Evolutionary conservation across 192 early-diverging fungal species (phyloP), one percentile per base, ranked within the genome.

Genomic region (Coemansia sp.): DNA sequence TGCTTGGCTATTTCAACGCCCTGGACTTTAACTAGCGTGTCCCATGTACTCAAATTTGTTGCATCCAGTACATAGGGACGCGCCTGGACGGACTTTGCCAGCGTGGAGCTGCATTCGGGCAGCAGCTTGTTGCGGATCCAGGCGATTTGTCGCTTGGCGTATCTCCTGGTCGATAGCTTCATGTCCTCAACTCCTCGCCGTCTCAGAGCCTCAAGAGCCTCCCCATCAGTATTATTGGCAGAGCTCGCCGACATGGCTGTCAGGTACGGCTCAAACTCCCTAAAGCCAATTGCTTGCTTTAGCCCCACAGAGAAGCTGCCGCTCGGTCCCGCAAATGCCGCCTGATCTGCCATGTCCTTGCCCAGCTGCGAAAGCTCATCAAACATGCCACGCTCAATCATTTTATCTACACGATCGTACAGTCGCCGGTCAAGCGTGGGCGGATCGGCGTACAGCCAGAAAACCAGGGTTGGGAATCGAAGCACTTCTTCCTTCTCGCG

Each of bases 361-460:
- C 68, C 62, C 60, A 85, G 45, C 71, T 65, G 36, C 15, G 39
- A 63, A 11, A 86, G 70, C 84, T 86, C 86, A 25, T 67, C 64
- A 64, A 80, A 88, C 76, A 74, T 71, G 42, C 83, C 89, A 60
- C 70, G 86, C 42, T 70, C 76, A 41, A 97, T 87, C 97, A 99
- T 99, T n/a, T 77, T 83, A 65, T 92, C 91, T 2, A 97, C 91
- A 12, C 97, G 89, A 14, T 77, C 73, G 67, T 97, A 93, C 10
- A 99, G 78, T 35, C 97, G 87, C 58, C 85, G 82, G 45, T 96
- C 86, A 12, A 99, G 73, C 17, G 77, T 64, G 6, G 68, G 66
- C 8, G 84, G 79, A 24, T 91, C 89, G 0, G 94, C 88, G 72
- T 94, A 93, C 2, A 96, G 79, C 97, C 97, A 99, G 47, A 97